Evolutionary conservation across 345 rosid genomes (phyloP), one percentile per base, ranked within the genome.

Genomic region (Schrenkiella parvula): DNA sequence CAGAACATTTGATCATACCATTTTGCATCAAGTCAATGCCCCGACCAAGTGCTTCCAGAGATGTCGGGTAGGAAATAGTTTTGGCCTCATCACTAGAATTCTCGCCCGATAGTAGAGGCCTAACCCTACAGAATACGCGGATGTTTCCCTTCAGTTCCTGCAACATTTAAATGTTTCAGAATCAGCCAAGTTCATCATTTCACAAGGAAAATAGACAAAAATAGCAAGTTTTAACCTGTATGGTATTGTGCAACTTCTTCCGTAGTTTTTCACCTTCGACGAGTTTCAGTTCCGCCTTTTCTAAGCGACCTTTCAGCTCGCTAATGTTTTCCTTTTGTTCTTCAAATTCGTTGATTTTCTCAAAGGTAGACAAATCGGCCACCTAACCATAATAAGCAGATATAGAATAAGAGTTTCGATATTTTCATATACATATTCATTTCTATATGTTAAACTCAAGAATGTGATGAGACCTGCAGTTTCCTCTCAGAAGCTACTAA

Each of bases 131-230:
- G 83, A 95, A 95, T 1, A 95, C 99, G 8, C 99, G 96, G 73
- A 95, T 95, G 77, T 95, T 95, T 53, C 99, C 99, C 71, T 95
- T 91, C 75, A 95, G 70, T 79, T 95, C 99, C 99, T 91, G 81
- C 28, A 79, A 76, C 78, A 61, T 34, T 61, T 70, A 14, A 71
- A 23, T 54, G 21, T 34, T 72, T 13, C 13, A 58, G 47, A 15
- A 57, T 66, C 26, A 26, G 35, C 46, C 68, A 64, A 38, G 39
- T 50, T 42, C 35, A 17, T 22, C 14, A 57, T 57, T n/a, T 19
- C 42, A 50, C 57, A 23, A 38, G 55, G 8, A 29, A 31, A 41
- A 34, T 46, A 39, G 51, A 52, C n/a, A 59, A 8, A 53, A 8
- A 11, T 17, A 19, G 18, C 10, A 48, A 18, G 21, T 51, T 0